Conservation (phyloP, 495 filamentous ascomycete genomes). For the Monascus purpureus region DNA sequence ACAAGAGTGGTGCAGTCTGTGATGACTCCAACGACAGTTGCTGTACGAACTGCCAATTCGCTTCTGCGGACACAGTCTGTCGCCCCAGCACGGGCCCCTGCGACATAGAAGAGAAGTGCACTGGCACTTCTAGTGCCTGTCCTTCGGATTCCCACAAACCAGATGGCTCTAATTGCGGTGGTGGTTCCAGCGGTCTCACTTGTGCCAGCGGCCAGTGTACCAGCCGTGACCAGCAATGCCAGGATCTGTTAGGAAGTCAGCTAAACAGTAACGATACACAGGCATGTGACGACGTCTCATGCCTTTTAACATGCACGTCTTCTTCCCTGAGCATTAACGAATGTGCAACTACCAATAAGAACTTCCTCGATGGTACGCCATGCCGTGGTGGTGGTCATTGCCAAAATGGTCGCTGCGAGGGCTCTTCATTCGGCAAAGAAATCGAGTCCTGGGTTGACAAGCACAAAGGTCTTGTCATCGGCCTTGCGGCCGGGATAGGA, state of each 20-base stretch:
- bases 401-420: constrained; percentile 56
- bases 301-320: constrained; percentile 61
- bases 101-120: constrained; percentile 73
- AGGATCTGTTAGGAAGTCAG: constrained; percentile 68
- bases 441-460: constrained; percentile 52
- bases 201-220: constrained; percentile 96
- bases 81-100: constrained; percentile 64
- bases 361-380: constrained; percentile 85
- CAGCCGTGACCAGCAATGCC: constrained; percentile 80
- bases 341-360: constrained; percentile 70
- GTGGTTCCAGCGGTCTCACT: constrained; percentile 37
- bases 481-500: constrained; percentile 53
- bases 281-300: constrained; percentile 63
- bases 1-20: constrained; percentile 60
- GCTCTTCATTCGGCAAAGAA: constrained; percentile 43
- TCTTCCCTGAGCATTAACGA: constrained; percentile 47
- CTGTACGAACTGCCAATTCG: constrained; percentile 65
- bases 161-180: constrained; percentile 59
- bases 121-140: constrained; percentile 57
- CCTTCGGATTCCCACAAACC: constrained; percentile 53
- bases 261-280: constrained; percentile 64
- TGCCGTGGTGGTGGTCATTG: constrained; percentile 76
- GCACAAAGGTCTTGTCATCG: constrained; percentile 65
- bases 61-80: constrained; percentile 54
- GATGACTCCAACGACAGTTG: constrained; percentile 88